Evolutionary conservation across 257 asterid genomes (phyloP), one percentile per base, ranked within the genome.

Genomic region (Cynanchum wilfordii): DNA sequence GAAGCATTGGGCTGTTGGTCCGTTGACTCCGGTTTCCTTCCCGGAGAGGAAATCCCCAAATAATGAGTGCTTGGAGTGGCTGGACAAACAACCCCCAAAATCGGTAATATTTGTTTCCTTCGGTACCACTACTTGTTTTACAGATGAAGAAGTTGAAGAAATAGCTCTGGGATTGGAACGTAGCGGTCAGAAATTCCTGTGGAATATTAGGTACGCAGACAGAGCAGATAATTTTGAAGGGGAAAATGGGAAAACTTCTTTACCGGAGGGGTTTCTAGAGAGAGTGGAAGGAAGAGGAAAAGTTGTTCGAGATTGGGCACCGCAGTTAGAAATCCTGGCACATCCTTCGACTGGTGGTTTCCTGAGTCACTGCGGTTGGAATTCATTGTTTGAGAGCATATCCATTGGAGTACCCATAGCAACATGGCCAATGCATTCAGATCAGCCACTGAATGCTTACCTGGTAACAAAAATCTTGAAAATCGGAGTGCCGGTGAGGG

Each of bases 141-240:
- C 85, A 0, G 76, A 77, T 0, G 81, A 77, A 5, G 80, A 89
- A 49, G 56, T 80, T 33, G 17, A 42, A 0, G 90, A 83, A 47
- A 56, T 89, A 17, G 87, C 87, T 3, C 1, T 25, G 0, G 95
- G 90, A 10, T 66, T 89, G 66, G 87, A 89, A 0, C 47, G 20
- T 2, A 89, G 90, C 19, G 47, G 63, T 9, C 76, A 70, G 1
- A 82, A 55, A 40, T 87, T 89, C 66, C 7, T 88, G 10, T 86
- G 89, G 91, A 87, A 80, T 8, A 10, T 88, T 49, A 83, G 89
- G 44, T 82, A 88, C 13, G 91, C 94, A 0, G 91, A 86, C 8
- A 80, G 38, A 40, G 89, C 77, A 44, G 78, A 87, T 22, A 63
- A 81, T 2, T 85, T 85, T 47, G 38, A 4, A 16, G 66, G 24